These are phyloP conservation scores for Magnusiomyces paraingens DNA, from an alignment of 1,139 yeast species.

Conservation along the genomic window DNA sequence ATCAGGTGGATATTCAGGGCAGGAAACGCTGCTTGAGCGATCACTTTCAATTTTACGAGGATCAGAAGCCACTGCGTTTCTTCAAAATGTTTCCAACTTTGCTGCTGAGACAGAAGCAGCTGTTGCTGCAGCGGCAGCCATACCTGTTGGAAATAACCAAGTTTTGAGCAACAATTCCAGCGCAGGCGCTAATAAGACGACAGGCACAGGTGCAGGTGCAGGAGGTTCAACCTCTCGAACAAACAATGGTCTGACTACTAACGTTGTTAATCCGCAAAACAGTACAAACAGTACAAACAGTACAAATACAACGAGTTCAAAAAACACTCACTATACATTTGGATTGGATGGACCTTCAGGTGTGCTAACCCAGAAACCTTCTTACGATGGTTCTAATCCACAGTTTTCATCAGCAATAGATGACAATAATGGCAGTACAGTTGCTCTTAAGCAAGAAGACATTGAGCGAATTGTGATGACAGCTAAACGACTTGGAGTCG, in stretches of 20 bases:
- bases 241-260: too few species aligned
- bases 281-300: not conserved
- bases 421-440: not conserved
- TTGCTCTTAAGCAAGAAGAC: slow-evolving; percentile 19
- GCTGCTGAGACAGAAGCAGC: not conserved
- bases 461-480: slow-evolving; percentile 37
- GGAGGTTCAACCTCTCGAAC: too few species aligned
- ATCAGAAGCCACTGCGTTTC: not conserved
- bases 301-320: slow-evolving; percentile 7
- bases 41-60: not conserved
- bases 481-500: slow-evolving; percentile 54
- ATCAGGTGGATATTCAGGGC: not conserved
- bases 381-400: not conserved
- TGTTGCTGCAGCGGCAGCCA: not conserved
- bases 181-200: not conserved
- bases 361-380: not conserved
- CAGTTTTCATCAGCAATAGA: not conserved
- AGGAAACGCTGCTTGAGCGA: not conserved
- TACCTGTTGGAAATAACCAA: not conserved
- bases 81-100: not conserved
- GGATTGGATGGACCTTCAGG: slow-evolving; percentile 6
- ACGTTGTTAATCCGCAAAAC: not conserved
- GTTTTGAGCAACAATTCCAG: not conserved
- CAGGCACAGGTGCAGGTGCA: not conserved
- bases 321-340: slow-evolving; percentile 14